phyloP scores from a whole-genome alignment of 2,329 filamentous ascomycete genomes.

The Scytalidium lignicola region DNA sequence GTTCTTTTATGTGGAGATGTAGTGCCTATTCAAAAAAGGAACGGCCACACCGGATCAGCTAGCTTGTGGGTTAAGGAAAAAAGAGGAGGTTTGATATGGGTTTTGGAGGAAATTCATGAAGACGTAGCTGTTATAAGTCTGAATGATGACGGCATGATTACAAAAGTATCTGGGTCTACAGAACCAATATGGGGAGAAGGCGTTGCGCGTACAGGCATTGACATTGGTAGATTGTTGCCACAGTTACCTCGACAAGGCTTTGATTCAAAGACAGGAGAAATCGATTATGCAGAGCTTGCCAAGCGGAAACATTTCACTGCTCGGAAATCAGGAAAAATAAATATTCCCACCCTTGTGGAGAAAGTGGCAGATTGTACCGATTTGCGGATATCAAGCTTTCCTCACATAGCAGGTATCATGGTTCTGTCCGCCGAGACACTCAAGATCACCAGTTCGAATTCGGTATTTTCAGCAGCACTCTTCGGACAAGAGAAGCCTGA shows the following conservation, averaged over 20 bases:
- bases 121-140: slow-evolving; percentile 75
- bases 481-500: slow-evolving; percentile 86
- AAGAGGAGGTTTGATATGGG: slow-evolving; percentile 89
- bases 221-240: slow-evolving; percentile 75
- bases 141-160: slow-evolving; percentile 71
- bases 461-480: slow-evolving; percentile 85
- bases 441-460: slow-evolving; percentile 85
- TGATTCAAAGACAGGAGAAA: slow-evolving; percentile 62
- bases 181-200: slow-evolving; percentile 81
- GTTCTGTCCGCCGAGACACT: slow-evolving; percentile 78
- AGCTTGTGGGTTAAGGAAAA: slow-evolving; percentile 99
- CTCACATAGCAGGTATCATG: slow-evolving; percentile 95
- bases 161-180: slow-evolving; percentile 68
- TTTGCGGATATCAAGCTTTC: slow-evolving; percentile 86
- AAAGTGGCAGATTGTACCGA: slow-evolving; percentile 64
- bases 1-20: slow-evolving; percentile 94
- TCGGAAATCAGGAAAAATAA: slow-evolving; percentile 68
- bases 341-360: slow-evolving; percentile 79
- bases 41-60: slow-evolving; percentile 84
- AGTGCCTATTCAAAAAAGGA: slow-evolving; percentile 95
- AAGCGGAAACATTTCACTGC: slow-evolving; percentile 80
- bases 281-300: slow-evolving; percentile 72
- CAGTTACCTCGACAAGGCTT: slow-evolving; percentile 73
- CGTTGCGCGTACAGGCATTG: slow-evolving; percentile 59
- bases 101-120: slow-evolving; percentile 94